Evolutionary conservation across 495 filamentous ascomycete species (phyloP).

Genomic region (Talaromyces liani): DNA sequence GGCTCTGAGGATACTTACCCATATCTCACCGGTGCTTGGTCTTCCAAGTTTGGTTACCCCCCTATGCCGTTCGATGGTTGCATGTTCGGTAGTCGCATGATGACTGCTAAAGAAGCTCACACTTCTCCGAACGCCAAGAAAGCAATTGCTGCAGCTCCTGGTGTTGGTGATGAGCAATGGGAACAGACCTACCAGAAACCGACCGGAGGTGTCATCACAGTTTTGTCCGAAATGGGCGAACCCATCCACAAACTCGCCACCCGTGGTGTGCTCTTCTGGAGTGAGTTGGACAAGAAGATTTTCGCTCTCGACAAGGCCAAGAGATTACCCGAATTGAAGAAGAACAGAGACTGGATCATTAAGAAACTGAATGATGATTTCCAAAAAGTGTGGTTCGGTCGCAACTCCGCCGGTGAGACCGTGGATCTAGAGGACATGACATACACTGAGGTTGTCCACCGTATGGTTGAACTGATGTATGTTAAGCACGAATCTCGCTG

Average conservation of each 20-base stretch:
- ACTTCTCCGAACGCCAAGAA: conserved; percentile 24
- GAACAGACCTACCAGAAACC: conserved; percentile 18
- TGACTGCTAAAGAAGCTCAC: conserved; percentile 39
- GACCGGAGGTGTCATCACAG: conserved; percentile 30
- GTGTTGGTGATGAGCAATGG: conserved; percentile 24
- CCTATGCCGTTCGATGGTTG: conserved; percentile 44
- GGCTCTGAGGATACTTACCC: conserved; percentile 38
- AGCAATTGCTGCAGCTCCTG: conserved; percentile 21
- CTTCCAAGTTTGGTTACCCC: conserved; percentile 28
- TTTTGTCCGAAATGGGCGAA: conserved; percentile 35
- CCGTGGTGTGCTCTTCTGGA: conserved; percentile 29
- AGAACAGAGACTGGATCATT: conserved; percentile 21
- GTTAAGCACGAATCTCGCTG: conserved; percentile 25
- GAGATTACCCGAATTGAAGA: conserved; percentile 17
- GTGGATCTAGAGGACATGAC: conserved; percentile 33
- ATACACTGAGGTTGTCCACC: conserved; percentile 25
- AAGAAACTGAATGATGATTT: conserved; percentile 28
- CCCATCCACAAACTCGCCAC: conserved; percentile 38
- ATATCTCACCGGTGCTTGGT: conserved; percentile 40
- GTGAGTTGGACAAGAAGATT: conserved; percentile 29
- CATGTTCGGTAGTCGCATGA: conserved; percentile 41
- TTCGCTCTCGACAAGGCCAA: conserved; percentile 24
- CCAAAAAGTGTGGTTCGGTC: conserved; percentile 34
- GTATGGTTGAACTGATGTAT: conserved; percentile 29
- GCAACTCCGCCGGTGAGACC: conserved; percentile 13